Evolutionary conservation across 2,329 filamentous ascomycete genomes (phyloP).

Genomic region (Periconia sp.): DNA sequence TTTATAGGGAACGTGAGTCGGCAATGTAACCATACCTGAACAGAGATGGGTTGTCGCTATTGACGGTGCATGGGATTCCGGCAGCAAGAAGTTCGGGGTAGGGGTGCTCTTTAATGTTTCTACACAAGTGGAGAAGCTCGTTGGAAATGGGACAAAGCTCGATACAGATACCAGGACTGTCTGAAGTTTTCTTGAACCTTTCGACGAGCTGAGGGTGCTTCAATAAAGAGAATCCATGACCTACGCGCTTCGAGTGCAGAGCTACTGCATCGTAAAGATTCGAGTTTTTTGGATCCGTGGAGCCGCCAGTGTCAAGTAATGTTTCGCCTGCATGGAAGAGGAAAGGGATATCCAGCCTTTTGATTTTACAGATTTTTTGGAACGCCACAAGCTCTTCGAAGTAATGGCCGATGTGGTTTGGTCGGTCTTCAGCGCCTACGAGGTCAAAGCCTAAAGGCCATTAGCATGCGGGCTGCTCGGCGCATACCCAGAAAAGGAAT

Average conservation of each 20-base stretch:
- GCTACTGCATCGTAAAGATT: slow-evolving; percentile 71
- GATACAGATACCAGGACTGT: slow-evolving; percentile 60
- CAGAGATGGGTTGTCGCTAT: slow-evolving; percentile 73
- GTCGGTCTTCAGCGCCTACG: slow-evolving; percentile 66
- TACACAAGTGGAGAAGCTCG: slow-evolving; percentile 70
- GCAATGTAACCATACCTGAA: slow-evolving; percentile 56
- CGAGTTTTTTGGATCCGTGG: slow-evolving; percentile 57
- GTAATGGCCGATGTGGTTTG: slow-evolving; percentile 60
- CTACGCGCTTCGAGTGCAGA: slow-evolving; percentile 68
- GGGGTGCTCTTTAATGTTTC: slow-evolving; percentile 65
- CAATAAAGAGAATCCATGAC: slow-evolving; percentile 71
- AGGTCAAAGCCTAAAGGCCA: slow-evolving; percentile 63
- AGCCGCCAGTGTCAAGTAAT: slow-evolving; percentile 62
- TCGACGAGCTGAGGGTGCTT: slow-evolving; percentile 66
- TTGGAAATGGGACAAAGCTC: slow-evolving; percentile 79
- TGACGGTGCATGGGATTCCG: slow-evolving; percentile 72
- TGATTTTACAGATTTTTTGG: slow-evolving; percentile 51
- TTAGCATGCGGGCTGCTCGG: slow-evolving; percentile 8
- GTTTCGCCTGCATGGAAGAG: slow-evolving; percentile 79
- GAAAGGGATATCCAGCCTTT: slow-evolving; percentile 64
- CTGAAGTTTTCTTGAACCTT: slow-evolving; percentile 53
- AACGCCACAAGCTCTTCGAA: slow-evolving; percentile 63
- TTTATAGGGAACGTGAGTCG: not conserved
- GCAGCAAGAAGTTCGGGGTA: slow-evolving; percentile 71
- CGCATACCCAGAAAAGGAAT: not conserved